Base-by-base conservation (phyloP, 768 basidiomycete species). In the Tephrocybe sp. region DNA sequence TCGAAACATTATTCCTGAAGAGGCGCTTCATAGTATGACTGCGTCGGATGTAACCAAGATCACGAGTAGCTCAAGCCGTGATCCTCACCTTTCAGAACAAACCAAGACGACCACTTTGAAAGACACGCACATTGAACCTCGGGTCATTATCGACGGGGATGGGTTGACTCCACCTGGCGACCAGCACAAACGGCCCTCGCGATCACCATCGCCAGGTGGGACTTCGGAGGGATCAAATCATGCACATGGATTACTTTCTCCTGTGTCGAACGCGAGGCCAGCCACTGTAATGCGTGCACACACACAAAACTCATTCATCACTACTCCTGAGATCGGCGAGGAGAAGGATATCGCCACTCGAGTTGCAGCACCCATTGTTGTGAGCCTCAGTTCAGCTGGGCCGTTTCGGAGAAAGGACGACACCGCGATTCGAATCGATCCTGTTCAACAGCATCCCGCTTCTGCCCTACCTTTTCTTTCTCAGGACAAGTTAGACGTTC, bases 281-380 rank as follows among this genome's bases (percentile, higher is more conserved):
- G 48, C 12, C 8, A 42, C n/a, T n/a, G n/a, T 46, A 22, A 47
- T 34, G 29, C 54, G 49, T 19, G 41, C 42, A 19, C 43, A 47
- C 30, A 45, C 48, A 10, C 54, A 45, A 41, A 44, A 37, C 16
- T 61, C 62, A 49, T 69, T 66, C 45, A 71, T 79, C 52, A 64
- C 73, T 27, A 87, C 85, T 19, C 84, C 84, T 19, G 75, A 70
- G 54, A 83, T 85, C 55, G 84, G 85, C 38, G 73, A 84, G 55
- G 67, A 68, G 49, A 86, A 85, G 59, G 74, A 80, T 52, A 75
- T 86, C 50, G 69, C 70, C 54, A 67, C 74, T 31, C 82, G 79
- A 29, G 83, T 87, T 34, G 82, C 83, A 42, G 76, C 78, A 27
- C 84, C 86, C 33, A 74, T 85, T 12, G 69, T 86, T 25, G 69